Base-by-base conservation (phyloP, 805 yeast species). In the Cyberlindnera galapagoensis region DNA sequence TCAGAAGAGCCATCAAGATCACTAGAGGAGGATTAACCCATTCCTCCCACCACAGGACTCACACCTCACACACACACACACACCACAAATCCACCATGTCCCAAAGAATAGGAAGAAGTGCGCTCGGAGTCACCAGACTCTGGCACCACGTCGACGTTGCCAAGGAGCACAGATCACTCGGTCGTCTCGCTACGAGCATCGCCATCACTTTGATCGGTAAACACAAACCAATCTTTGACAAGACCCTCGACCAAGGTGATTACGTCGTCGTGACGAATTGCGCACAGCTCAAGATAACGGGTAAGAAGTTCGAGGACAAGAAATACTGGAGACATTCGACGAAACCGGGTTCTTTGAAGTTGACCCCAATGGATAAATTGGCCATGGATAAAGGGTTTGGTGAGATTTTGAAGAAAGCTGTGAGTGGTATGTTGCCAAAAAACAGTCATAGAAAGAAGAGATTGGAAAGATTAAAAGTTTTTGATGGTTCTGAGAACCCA, bases 91-190 rank as follows among this genome's bases (percentile, higher is more conserved):
- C 16, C 18, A 27, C 15, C 8, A 50, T 50, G 55, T 51, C 56
- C 6, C 52, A 49, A 37, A 47, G 50, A 36, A 17, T 51, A 5
- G 56, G 56, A 35, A 51, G 56, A 49, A 74, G 86, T 4, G 84
- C 80, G 5, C 65, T 79, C 14, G 84, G 94, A 4, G 76, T 83
- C 45, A 80, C 95, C 25, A 71, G 95, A 44, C 69, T 80, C 26
- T 92, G 99, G 99, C 97, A 90, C 55, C 95, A 88, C 54, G 83
- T 92, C 21, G 97, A 94, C 56, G 71, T 86, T 21, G 84, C 94
- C 10, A 69, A 74, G 30, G 98, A 92, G 34, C 61, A 67, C 22
- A 74, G 98, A 51, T 79, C 97, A 0, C 60, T 92, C 29, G 99
- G 99, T 54, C 80, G 97, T 54, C 59, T 92, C 36, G 97, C 99